A percentile compares a stretch with the other conserved stretches of the same genome.
phyloP scores from a whole-genome alignment of 2,329 filamentous ascomycete species.

The Capronia coronata region DNA sequence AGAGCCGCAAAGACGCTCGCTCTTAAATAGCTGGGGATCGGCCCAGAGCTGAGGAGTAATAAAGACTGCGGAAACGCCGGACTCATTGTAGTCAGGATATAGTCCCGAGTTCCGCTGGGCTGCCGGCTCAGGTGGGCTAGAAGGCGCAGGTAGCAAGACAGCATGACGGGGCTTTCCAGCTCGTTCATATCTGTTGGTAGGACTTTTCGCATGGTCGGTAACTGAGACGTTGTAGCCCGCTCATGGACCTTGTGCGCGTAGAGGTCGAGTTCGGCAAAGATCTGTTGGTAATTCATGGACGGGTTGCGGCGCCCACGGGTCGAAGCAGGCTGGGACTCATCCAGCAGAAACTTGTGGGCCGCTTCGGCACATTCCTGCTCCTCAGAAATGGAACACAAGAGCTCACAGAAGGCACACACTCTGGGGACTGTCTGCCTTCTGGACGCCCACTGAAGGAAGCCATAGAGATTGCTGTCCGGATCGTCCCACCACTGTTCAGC shows the following conservation, averaged over 20 bases:
- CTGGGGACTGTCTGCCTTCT: constrained; percentile 90
- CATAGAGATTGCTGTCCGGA: constrained; percentile 83
- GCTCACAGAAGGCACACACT: constrained; percentile 92
- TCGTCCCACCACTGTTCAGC: constrained; percentile 88
- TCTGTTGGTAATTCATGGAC: constrained; percentile 86
- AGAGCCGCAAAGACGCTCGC: constrained; percentile 79
- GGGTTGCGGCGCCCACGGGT: constrained; percentile 75
- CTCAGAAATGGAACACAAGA: constrained; percentile 80
- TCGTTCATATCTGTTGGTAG: constrained; percentile 68
- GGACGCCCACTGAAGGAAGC: constrained; percentile 96
- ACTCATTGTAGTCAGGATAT: constrained; percentile 61
- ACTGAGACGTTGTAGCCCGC: constrained; percentile 54
- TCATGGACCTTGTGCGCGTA: constrained; percentile 75
- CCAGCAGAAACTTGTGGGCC: constrained; percentile 82
- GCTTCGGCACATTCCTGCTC: constrained; percentile 75
- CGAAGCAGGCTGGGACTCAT: constrained; percentile 56
- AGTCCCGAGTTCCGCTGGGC: constrained; percentile 65
- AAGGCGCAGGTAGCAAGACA: constrained; percentile 86
- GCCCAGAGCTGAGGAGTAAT: constrained; percentile 70
- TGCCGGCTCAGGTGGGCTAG: constrained; percentile 74
- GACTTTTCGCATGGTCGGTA: constrained; percentile 55
- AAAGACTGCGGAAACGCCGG: constrained; percentile 68
- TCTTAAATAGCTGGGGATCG: constrained; percentile 68
- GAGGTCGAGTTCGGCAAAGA: constrained; percentile 81
- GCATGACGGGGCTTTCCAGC: constrained; percentile 90